phyloP scores from a whole-genome alignment of 495 filamentous ascomycete species.

The Penicillium steckii region DNA sequence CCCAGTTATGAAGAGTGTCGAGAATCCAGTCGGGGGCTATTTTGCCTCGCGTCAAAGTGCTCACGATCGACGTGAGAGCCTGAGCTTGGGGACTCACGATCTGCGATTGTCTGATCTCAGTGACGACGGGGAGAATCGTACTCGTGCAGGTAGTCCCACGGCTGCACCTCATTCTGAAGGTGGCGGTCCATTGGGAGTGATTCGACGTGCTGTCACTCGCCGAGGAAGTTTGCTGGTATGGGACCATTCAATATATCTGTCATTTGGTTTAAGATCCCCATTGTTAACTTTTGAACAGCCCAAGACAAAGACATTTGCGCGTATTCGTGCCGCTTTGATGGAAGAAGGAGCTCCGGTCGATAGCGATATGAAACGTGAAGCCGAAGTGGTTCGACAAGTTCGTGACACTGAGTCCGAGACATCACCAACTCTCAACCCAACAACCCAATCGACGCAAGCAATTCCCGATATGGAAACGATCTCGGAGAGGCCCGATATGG shows the following conservation, averaged over 20 bases:
- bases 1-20: constrained; percentile 61
- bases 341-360: constrained; percentile 89
- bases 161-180: constrained; percentile 37
- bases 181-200: constrained; percentile 46
- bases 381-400: constrained; percentile 91
- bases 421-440: constrained; percentile 39
- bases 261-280: background rate
- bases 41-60: constrained; percentile 46
- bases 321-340: constrained; percentile 82
- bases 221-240: constrained; percentile 84
- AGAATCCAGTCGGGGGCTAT: constrained; percentile 47
- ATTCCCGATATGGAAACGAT: constrained; percentile 58
- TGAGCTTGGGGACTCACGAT: constrained; percentile 83
- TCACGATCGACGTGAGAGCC: constrained; percentile 71
- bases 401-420: constrained; percentile 65
- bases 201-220: constrained; percentile 72
- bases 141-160: constrained; percentile 44
- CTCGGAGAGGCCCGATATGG: constrained; percentile 50
- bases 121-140: constrained; percentile 66
- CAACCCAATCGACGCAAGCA: constrained; percentile 47
- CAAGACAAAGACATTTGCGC: constrained; percentile 92
- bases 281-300: constrained; percentile 49
- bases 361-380: constrained; percentile 84
- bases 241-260: constrained; percentile 15
- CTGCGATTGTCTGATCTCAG: constrained; percentile 82